A percentile compares a stretch with the other conserved stretches of the same genome.
phyloP scores from a whole-genome alignment of 306 rosid genomes.

The Corylus avellana region DNA sequence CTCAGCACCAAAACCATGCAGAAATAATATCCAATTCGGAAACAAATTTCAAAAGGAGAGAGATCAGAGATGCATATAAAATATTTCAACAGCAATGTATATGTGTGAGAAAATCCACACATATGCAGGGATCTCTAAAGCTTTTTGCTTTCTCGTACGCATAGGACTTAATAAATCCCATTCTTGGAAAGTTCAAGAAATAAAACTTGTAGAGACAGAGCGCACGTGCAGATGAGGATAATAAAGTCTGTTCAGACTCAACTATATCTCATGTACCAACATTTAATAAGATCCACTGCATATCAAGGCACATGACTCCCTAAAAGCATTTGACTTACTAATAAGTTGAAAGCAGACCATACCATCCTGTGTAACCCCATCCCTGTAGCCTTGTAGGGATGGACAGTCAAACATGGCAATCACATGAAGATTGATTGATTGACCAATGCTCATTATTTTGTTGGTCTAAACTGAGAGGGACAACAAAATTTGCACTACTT shows the following conservation, averaged over 20 bases:
- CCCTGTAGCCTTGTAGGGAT: conserved; percentile 1
- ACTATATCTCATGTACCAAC: not conserved
- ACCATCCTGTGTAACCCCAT: not conserved
- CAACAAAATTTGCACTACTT: not conserved
- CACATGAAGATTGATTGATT: not conserved
- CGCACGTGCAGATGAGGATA: not conserved
- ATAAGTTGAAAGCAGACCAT: not conserved
- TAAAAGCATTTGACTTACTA: not conserved
- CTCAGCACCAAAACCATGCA: not conserved
- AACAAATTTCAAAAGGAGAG: conserved; percentile 3
- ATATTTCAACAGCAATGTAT: not conserved
- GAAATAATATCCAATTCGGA: not conserved
- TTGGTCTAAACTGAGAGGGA: not conserved
- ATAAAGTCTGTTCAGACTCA: not conserved
- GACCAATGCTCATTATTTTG: conserved; percentile 2
- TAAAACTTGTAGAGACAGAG: not conserved
- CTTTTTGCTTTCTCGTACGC: not conserved
- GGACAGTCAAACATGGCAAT: conserved; percentile 4
- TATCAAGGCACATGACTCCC: not conserved
- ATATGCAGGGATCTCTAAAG: not conserved
- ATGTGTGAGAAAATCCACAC: not conserved
- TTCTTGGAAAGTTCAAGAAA: not conserved
- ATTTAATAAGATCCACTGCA: not conserved
- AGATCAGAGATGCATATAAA: not conserved
- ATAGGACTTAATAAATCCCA: not conserved